Conservation (phyloP, 306 rosid species). For the Glycyrrhiza uralensis region DNA sequence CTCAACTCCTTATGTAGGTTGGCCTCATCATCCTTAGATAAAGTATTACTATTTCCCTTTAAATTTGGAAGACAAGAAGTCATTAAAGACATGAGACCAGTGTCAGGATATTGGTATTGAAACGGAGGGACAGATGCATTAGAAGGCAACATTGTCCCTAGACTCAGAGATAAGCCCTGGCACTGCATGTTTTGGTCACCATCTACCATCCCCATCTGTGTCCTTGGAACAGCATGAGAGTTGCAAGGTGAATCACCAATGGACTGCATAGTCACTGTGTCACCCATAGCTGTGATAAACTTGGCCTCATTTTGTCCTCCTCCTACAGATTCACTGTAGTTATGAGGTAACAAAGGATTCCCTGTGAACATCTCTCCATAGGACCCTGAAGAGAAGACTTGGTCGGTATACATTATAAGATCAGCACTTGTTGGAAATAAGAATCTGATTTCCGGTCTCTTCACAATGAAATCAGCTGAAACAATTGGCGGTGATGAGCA, state of each 20-base stretch:
- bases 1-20: slow-evolving; percentile 35
- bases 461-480: slow-evolving; percentile 30
- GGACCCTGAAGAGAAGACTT: slow-evolving; percentile 55
- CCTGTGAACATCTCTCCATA: slow-evolving; percentile 49
- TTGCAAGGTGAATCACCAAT: slow-evolving; percentile 22
- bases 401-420: slow-evolving; percentile 50
- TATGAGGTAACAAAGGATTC: slow-evolving; percentile 44
- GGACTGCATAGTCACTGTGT: slow-evolving; percentile 35
- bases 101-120: slow-evolving; percentile 45
- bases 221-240: slow-evolving; percentile 31
- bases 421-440: slow-evolving; percentile 31
- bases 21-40: slow-evolving; percentile 40
- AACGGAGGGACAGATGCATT: slow-evolving; percentile 47
- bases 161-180: slow-evolving; percentile 82
- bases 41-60: slow-evolving; percentile 23
- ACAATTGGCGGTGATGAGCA: slow-evolving; percentile 34
- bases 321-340: slow-evolving; percentile 42
- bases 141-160: slow-evolving; percentile 54
- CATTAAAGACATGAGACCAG: slow-evolving; percentile 42
- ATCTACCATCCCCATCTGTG: slow-evolving; percentile 31
- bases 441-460: slow-evolving; percentile 44
- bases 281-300: slow-evolving; percentile 50
- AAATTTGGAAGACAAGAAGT: slow-evolving; percentile 30
- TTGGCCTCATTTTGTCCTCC: slow-evolving; percentile 50
- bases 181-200: slow-evolving; percentile 52